These are phyloP conservation scores for Odontarrhena argentea DNA, from an alignment of 345 rosid genomes.

Conservation along the genomic window DNA sequence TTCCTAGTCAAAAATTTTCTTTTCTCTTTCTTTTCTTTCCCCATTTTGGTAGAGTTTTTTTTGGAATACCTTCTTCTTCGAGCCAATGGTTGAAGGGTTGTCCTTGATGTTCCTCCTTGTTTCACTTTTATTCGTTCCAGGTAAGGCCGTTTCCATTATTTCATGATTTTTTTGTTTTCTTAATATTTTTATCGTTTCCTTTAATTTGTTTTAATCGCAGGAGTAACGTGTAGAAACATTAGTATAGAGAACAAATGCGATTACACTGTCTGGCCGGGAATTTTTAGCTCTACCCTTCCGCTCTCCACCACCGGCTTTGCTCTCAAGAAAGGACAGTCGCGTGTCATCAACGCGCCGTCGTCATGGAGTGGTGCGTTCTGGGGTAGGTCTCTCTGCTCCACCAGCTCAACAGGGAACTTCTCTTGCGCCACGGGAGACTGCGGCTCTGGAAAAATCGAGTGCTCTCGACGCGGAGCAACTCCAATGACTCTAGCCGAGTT, in stretches of 20 bases:
- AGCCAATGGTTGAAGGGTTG: too few relatives aligned
- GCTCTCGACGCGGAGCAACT: constrained; percentile 45
- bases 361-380: constrained; percentile 57
- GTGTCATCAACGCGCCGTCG: constrained; percentile 9
- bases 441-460: constrained; percentile 46
- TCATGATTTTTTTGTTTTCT: too few relatives aligned
- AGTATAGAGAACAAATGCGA: constrained; percentile 56
- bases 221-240: constrained; percentile 14
- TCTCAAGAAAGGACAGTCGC: constrained; percentile 42
- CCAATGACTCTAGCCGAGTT: constrained; percentile 53
- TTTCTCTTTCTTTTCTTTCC: too few relatives aligned
- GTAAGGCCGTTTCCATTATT: too few relatives aligned
- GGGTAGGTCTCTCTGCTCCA: constrained; percentile 55
- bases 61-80: too few relatives aligned
- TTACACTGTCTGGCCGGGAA: constrained; percentile 55
- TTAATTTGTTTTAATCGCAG: too few relatives aligned
- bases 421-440: constrained; percentile 47
- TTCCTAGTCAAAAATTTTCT: too few relatives aligned
- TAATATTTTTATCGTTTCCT: too few relatives aligned
- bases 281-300: constrained; percentile 6
- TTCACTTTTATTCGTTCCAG: too few relatives aligned
- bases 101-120: too few relatives aligned
- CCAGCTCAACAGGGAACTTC: constrained; percentile 17
- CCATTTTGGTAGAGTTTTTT: too few relatives aligned
- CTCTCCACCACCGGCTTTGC: constrained; percentile 54